Percentiles rank a stretch among this genome's conserved stretches.
These are phyloP conservation scores for Heliosperma pusillum DNA, from an alignment of 148 eudicot species.

Conservation along the genomic window DNA sequence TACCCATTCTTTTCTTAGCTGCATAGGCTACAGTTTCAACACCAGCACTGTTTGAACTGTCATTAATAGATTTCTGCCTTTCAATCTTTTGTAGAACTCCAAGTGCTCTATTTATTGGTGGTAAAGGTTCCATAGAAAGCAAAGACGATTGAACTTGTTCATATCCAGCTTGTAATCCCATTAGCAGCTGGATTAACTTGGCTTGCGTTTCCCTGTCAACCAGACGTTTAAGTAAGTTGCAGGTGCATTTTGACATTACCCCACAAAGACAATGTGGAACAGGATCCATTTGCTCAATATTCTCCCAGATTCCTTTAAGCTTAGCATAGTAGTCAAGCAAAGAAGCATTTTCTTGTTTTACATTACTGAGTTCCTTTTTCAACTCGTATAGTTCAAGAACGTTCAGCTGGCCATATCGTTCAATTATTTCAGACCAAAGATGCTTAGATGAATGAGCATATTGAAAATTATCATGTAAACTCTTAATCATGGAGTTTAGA, in stretches of 20 bases:
- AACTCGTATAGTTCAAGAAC: background rate
- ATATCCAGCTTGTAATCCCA: background rate
- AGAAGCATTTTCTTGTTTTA: background rate
- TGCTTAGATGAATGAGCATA: background rate
- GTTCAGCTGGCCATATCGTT: slow-evolving; percentile 8
- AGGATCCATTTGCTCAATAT: background rate
- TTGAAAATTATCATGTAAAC: too few species aligned
- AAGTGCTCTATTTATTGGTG: too few species aligned
- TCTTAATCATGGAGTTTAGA: too few species aligned
- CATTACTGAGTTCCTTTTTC: background rate
- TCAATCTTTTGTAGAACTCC: too few species aligned
- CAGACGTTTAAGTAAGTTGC: background rate
- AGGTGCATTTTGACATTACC: background rate
- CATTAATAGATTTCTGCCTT: too few species aligned
- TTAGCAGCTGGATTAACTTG: background rate
- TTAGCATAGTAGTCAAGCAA: background rate
- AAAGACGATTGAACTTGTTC: too few species aligned
- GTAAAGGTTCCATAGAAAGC: too few species aligned
- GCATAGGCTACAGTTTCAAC: too few species aligned
- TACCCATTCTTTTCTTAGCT: too few species aligned
- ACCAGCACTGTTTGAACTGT: too few species aligned
- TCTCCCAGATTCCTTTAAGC: background rate
- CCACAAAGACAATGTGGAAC: slow-evolving; percentile 3
- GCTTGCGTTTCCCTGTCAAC: background rate
- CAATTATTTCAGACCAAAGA: background rate